Percentiles rank a stretch among this genome's conserved stretches.
Evolutionary conservation across 768 basidiomycete genomes (phyloP).

Genomic region (Pleurotus tuoliensis): DNA sequence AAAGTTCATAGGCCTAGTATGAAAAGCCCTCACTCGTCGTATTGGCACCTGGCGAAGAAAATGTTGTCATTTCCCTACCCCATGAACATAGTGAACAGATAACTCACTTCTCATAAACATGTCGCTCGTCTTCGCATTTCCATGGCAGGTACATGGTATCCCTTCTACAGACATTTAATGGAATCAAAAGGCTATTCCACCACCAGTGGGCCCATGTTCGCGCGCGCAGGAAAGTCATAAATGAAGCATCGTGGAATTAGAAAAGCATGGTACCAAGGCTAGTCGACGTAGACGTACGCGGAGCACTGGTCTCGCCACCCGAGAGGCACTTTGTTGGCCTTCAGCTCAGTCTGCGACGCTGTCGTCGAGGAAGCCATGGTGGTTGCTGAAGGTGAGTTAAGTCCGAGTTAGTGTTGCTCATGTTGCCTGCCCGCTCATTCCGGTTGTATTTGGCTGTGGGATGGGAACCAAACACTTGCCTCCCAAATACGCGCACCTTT

Average conservation of each 20-base stretch:
- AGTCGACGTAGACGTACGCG: conserved; percentile 52
- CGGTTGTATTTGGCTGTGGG: neutral
- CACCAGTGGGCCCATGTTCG: too few species aligned
- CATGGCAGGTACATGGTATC: conserved; percentile 80
- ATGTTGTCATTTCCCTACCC: neutral
- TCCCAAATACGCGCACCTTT: neutral
- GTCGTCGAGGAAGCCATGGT: conserved; percentile 69
- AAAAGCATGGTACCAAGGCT: neutral
- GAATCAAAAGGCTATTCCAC: conserved; percentile 67
- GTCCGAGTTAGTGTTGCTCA: too few species aligned
- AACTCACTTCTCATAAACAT: conserved; percentile 80
- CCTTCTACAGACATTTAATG: conserved; percentile 83
- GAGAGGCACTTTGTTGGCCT: conserved; percentile 68
- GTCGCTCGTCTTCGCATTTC: conserved; percentile 89
- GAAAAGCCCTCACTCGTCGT: conserved; percentile 73
- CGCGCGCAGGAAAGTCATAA: neutral
- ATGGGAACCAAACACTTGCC: neutral
- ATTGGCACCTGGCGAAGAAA: conserved; percentile 68
- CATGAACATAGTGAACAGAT: neutral
- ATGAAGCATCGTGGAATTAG: too few species aligned
- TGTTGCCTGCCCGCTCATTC: neutral
- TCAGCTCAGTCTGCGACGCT: conserved; percentile 82
- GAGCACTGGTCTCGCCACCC: conserved; percentile 91
- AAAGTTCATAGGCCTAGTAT: too few species aligned
- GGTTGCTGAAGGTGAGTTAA: neutral